These are phyloP conservation scores for Fusarium papillatum DNA, from an alignment of 2,329 filamentous ascomycete genomes.

Conservation along the genomic window DNA sequence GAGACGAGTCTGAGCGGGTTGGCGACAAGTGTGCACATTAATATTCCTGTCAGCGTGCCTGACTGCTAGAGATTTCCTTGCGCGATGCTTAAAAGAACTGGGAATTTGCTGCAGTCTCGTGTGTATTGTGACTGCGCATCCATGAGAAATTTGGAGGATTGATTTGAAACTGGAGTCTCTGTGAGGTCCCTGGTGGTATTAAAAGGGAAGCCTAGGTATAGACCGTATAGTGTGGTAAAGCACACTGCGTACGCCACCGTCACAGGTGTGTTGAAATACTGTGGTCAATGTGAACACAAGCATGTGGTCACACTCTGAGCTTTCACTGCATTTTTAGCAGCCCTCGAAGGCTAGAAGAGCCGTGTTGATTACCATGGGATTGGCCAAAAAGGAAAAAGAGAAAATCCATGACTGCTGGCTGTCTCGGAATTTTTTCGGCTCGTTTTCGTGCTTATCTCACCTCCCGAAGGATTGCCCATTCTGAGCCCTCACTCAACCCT, in stretches of 20 bases:
- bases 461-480: not conserved
- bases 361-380: not conserved
- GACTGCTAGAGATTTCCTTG: slow-evolving; percentile 53
- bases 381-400: not conserved
- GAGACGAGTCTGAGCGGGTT: slow-evolving; percentile 64
- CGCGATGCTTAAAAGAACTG: slow-evolving; percentile 20
- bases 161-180: not conserved
- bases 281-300: not conserved
- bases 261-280: not conserved
- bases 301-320: not conserved
- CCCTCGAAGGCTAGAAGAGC: not conserved
- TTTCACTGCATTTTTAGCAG: not conserved
- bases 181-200: too few relatives aligned
- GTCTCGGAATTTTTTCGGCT: not conserved
- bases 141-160: not conserved
- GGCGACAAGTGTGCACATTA: slow-evolving; percentile 63
- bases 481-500: not conserved
- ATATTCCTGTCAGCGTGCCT: slow-evolving; percentile 66
- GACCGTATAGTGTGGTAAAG: too few relatives aligned
- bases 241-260: too few relatives aligned
- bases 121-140: not conserved
- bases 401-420: not conserved
- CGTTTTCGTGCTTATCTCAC: not conserved
- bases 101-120: slow-evolving; percentile 9
- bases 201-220: not conserved